These are phyloP conservation scores for Glaciozyma antarctica DNA, from an alignment of 768 basidiomycete genomes.

Conservation along the genomic window DNA sequence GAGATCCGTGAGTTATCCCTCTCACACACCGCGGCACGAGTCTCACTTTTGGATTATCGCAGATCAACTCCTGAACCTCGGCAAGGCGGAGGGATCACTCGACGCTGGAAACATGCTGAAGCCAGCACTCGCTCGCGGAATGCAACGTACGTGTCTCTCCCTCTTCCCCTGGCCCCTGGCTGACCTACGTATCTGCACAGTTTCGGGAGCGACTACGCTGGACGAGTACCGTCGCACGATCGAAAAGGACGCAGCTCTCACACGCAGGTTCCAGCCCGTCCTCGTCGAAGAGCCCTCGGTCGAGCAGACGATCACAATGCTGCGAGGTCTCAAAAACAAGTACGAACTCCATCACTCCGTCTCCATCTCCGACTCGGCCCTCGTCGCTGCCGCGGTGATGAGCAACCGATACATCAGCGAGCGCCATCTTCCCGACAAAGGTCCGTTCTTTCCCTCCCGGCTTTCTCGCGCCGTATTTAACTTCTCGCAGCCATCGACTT, in stretches of 20 bases:
- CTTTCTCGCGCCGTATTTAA: too few species aligned
- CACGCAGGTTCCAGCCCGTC: conserved; percentile 41
- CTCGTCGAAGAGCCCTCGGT: conserved; percentile 84
- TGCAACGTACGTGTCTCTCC: conserved; percentile 45
- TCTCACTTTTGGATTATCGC: neutral
- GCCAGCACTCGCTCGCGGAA: conserved; percentile 83
- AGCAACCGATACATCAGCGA: conserved; percentile 74
- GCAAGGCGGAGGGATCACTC: conserved; percentile 82
- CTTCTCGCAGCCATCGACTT: conserved; percentile 48
- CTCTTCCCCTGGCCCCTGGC: conserved; percentile 46
- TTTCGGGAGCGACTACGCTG: conserved; percentile 84
- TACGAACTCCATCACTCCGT: conserved; percentile 60
- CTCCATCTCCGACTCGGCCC: conserved; percentile 71
- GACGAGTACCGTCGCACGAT: conserved; percentile 87
- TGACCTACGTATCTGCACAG: conserved; percentile 28
- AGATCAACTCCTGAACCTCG: conserved; percentile 72
- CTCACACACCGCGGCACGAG: neutral
- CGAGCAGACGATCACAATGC: conserved; percentile 78
- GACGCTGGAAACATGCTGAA: conserved; percentile 52
- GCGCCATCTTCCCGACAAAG: conserved; percentile 36
- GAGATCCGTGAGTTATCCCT: neutral
- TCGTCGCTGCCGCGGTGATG: conserved; percentile 79
- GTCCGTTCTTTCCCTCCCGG: conserved; percentile 42
- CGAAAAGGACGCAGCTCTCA: conserved; percentile 61
- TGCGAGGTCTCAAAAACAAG: conserved; percentile 61